Evolutionary conservation across 2,329 filamentous ascomycete genomes (phyloP), one percentile per base, ranked within the genome.

Genomic region (Beauveria bassiana): DNA sequence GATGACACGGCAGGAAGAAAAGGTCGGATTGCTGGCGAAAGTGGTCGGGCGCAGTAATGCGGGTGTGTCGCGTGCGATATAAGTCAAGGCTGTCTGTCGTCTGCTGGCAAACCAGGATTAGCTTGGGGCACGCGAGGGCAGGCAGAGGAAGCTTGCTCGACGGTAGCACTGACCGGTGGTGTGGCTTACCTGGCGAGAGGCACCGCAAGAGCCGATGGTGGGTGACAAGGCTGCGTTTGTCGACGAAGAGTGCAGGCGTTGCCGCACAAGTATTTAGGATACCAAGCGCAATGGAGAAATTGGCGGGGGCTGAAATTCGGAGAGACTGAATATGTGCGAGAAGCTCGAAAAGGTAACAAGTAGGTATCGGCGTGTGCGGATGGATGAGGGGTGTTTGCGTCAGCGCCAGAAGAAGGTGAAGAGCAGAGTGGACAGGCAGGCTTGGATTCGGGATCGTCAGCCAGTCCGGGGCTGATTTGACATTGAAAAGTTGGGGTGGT

Each of bases 361-460:
- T 26, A 46, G 42, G 53, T 40, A 14, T 56, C 53, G 53, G 38
- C 53, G 53, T 31, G 28, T 43, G 42, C 54, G 43, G 43, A 49
- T 60, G 58, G 28, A 60, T 50, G 58, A 60, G 58, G 57, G 58
- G 50, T 54, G 40, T 60, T 24, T 60, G 49, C 42, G 49, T 60
- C 49, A 53, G 49, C 58, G 57, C n/a, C 57, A 59, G 34, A 26
- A 26, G 16, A n/a, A 26, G 55, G 55, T 42, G 24, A 28, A 59
- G 38, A 14, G 28, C 20, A 14, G 9, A 24, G 16, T 46, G 26
- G 12, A 24, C 24, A 28, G 45, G 7, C 24, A 58, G 55, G 55
- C 43, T 40, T 47, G 38, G 56, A 18, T 43, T 45, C 38, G 26
- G 58, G 58, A 31, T 52, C 26, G 54, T 34, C 34, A 18, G 34